Base-by-base conservation (phyloP, 2,329 filamentous ascomycete species). In the Lasiodiplodia theobromae region DNA sequence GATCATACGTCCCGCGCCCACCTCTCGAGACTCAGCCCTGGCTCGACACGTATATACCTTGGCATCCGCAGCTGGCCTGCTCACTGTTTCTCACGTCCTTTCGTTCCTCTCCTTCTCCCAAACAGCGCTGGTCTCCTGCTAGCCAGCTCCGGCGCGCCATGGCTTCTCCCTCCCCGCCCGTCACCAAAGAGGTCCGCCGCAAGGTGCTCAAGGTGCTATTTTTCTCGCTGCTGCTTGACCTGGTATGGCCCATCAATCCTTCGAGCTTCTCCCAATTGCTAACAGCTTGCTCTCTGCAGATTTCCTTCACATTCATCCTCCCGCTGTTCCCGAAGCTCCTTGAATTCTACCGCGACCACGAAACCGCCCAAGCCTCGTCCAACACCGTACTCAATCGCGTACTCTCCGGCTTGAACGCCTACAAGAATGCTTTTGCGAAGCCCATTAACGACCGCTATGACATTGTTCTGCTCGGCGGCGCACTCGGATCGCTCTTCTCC, bases 261-360 rank as follows among this genome's bases (percentile, higher is more conserved):
- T 10, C 63, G 31, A 11, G 44, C 64, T 28, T 47, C 25, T 11
- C n/a, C 37, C 25, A 47, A 56, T 51, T 25, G 49, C 57, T 53
- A 1, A 60, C 38, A 6, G 23, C 11, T 18, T 11, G 10, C 18
- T 8, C 23, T 21, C 3, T n/a, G 37, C 18, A 97, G 95, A 93
- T 98, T 76, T 97, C 95, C 68, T 99, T 99, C 80, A 99, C 96
- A 37, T 97, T 99, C 78, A 98, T 98, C 77, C 90, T 99, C 10
- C 96, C 96, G 0, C 88, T 99, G 44, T 99, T 98, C 78, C 96
- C 94, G 8, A 94, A 94, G 69, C 91, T 99, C 54, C 91, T 98
- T 80, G 92, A 96, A 75, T 98, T 97, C 87, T 99, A 98, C 84
- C 92, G 93, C 81, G 90, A 93, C 77, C 89, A 90, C 80, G 94